Percentiles rank a stretch among this genome's conserved stretches.
Conservation (phyloP, 352 stramenopile species). For the Lagenidium sp. region DNA sequence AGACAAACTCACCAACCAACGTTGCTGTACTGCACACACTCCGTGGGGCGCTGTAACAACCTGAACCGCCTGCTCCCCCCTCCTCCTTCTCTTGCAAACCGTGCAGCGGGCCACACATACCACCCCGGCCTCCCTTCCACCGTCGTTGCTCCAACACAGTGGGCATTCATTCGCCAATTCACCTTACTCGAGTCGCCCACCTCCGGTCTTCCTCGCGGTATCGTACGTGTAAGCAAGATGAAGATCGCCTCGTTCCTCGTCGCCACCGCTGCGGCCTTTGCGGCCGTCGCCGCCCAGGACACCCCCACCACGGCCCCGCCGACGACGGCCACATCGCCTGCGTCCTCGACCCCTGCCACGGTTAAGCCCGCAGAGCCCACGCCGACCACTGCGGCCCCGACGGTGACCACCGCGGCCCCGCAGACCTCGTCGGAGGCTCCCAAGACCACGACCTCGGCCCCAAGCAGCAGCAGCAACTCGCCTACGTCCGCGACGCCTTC, state of each 20-base stretch:
- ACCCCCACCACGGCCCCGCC: background rate
- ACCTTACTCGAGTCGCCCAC: background rate
- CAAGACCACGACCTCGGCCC: background rate
- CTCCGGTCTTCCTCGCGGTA: background rate
- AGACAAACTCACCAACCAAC: too few species aligned
- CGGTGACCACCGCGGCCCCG: conserved; percentile 1
- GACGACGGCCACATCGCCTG: background rate
- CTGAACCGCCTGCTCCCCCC: too few species aligned
- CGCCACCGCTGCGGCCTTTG: background rate
- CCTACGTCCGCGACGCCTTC: conserved; percentile 7
- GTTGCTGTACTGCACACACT: too few species aligned
- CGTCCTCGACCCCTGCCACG: background rate
- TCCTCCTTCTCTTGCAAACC: background rate
- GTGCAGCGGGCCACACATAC: background rate
- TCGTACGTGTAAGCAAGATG: background rate
- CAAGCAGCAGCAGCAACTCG: background rate
- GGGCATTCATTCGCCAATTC: background rate
- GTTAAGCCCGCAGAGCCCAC: background rate
- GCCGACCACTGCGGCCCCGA: background rate
- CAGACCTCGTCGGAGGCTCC: too few species aligned
- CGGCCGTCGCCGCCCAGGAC: background rate
- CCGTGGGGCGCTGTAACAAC: too few species aligned
- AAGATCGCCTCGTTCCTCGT: background rate
- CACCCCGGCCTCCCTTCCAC: background rate
- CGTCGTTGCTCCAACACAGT: too few species aligned